Evolutionary conservation across 257 asterid genomes (phyloP).

Genomic region (Nicotiana otophora): DNA sequence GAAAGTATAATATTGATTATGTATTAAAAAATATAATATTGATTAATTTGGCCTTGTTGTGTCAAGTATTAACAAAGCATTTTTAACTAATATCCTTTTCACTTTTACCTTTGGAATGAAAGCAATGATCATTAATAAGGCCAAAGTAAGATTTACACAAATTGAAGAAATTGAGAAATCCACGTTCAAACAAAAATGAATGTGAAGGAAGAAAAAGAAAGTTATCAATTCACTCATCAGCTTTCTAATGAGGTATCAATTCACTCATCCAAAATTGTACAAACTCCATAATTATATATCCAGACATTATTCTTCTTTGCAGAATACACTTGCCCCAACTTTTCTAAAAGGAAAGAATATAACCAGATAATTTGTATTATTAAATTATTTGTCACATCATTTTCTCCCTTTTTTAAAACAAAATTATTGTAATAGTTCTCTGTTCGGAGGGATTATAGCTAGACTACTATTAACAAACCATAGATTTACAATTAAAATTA

Average conservation of each 20-base stretch:
- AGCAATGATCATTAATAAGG: neutral
- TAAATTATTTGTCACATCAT: slow-evolving; percentile 13
- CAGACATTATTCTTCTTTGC: slow-evolving; percentile 19
- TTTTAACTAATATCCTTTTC: neutral
- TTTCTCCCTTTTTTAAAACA: neutral
- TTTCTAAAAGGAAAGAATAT: slow-evolving; percentile 19
- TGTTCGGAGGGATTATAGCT: neutral
- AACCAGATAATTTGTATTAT: slow-evolving; percentile 2
- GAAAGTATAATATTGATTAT: no score
- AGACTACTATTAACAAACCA: neutral
- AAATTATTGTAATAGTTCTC: neutral
- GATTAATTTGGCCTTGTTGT: neutral
- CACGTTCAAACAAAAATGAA: neutral
- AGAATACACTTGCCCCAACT: slow-evolving; percentile 7
- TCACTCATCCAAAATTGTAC: slow-evolving; percentile 13
- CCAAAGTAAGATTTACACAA: neutral
- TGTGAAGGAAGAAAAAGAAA: neutral
- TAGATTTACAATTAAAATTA: neutral
- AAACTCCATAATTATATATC: slow-evolving; percentile 13
- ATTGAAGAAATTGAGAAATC: neutral
- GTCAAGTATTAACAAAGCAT: neutral
- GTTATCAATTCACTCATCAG: neutral
- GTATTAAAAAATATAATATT: no score
- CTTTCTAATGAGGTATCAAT: neutral
- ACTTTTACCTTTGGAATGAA: neutral